These are phyloP conservation scores for Blastobotrys illinoisensis DNA, from an alignment of 1,139 yeast genomes.

Conservation along the genomic window DNA sequence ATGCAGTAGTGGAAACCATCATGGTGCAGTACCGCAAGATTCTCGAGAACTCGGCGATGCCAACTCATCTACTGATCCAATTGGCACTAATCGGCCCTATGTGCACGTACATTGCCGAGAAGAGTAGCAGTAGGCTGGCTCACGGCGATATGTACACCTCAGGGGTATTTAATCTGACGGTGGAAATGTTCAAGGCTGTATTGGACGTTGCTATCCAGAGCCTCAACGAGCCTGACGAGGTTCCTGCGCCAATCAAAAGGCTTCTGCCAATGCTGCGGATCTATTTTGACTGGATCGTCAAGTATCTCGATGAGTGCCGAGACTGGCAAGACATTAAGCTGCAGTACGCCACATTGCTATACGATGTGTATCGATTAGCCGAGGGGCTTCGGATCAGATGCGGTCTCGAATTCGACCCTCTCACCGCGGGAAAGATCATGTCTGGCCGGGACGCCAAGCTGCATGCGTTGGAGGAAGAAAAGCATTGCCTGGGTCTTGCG, in stretches of 20 bases:
- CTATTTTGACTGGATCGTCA: constrained; percentile 13
- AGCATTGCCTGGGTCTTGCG: constrained; percentile 10
- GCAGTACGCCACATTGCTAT: constrained; percentile 3
- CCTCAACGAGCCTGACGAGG: background rate
- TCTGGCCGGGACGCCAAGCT: constrained; percentile 2
- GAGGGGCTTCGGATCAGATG: constrained; percentile 5
- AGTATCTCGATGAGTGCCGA: constrained; percentile 4
- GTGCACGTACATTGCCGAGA: constrained; percentile 8
- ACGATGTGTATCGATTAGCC: constrained; percentile 4
- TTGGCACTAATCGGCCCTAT: constrained; percentile 11
- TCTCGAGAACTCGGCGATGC: constrained; percentile 1
- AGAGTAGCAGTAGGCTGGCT: background rate
- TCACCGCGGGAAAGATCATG: constrained; percentile 13
- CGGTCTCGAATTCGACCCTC: constrained; percentile 13
- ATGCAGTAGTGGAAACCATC: background rate
- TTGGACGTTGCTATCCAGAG: constrained; percentile 2
- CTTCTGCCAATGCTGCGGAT: constrained; percentile 12
- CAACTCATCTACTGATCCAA: constrained; percentile 6
- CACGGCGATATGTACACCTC: background rate
- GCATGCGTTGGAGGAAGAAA: constrained; percentile 13
- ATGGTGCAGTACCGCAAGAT: background rate
- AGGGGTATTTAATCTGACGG: constrained; percentile 5
- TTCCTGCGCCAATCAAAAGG: constrained; percentile 1
- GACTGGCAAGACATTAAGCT: constrained; percentile 4
- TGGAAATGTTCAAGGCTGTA: constrained; percentile 7